Evolutionary conservation across 306 rosid species (phyloP), one percentile per base, ranked within the genome.

Genomic region (Glycine soja): DNA sequence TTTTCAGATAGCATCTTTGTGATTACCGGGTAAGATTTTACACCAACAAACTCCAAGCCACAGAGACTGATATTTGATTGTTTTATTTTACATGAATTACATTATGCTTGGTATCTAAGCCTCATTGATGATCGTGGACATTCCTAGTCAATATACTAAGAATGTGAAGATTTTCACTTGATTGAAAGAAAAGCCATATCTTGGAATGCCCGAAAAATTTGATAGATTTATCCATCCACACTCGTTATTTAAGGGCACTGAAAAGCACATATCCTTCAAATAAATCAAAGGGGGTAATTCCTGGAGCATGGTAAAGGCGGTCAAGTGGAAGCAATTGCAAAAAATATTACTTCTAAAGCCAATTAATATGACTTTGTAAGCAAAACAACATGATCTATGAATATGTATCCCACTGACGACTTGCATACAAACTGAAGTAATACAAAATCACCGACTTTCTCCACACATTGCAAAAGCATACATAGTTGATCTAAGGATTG

Each of bases 41-140:
- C 78, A 72, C 50, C 64, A 54, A 56, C 6, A 38, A 73, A 73
- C 56, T 61, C 70, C 34, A 16, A 40, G 40, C 8, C 68, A 16
- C 10, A 24, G 30, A 5, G 3, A 19, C 57, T 13, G 7, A 16
- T 42, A 58, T 16, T 10, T 40, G 38, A 43, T 74, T 16, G 12
- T 43, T 68, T 56, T 65, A 14, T 40, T 61, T 12, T 4, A 48
- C 62, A 45, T 47, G 58, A 75, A 57, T 46, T 70, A 43, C 1
- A 47, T 13, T 43, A 40, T 42, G 56, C 58, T 30, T 12, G 66
- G 7, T 30, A 14, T 24, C 4, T 64, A 24, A 24, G 10, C 68
- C 50, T 40, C 36, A 0, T 42, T 19, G 16, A 42, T 74, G 53
- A 64, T 72, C 38, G 32, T 75, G 52, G 38, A 62, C 24, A 58